phyloP scores from a whole-genome alignment of 1,139 yeast species.

The Nakaseomyces delphensis region DNA sequence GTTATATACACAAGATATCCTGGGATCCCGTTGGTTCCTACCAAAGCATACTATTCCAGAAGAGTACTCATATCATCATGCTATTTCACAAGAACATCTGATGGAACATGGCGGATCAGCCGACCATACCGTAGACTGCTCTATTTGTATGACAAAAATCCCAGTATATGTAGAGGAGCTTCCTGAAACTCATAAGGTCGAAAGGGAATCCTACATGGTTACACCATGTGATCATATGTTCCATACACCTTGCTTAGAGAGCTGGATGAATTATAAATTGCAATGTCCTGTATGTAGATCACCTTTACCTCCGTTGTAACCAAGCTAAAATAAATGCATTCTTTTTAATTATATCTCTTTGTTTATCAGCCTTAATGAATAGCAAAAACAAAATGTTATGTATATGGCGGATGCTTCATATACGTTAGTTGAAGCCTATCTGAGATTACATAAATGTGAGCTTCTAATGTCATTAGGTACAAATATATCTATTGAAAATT shows the following conservation, averaged over 20 bases:
- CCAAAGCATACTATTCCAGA: slow-evolving; percentile 67
- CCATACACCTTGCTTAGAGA: slow-evolving; percentile 78
- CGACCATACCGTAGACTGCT: slow-evolving; percentile 48
- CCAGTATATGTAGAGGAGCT: slow-evolving; percentile 33
- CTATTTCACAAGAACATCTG: slow-evolving; percentile 21
- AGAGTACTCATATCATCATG: slow-evolving; percentile 56
- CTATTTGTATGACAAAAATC: slow-evolving; percentile 79
- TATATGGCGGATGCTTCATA: too few relatives aligned
- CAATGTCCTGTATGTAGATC: slow-evolving; percentile 93
- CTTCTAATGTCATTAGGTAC: too few relatives aligned
- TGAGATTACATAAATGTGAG: too few relatives aligned
- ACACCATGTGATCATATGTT: slow-evolving; percentile 90
- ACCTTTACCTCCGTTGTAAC: slow-evolving; percentile 64
- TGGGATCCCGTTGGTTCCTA: slow-evolving; percentile 80
- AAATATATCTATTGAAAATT: too few relatives aligned
- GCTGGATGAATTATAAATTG: slow-evolving; percentile 87
- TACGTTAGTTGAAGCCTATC: too few relatives aligned
- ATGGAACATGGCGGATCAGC: slow-evolving; percentile 26
- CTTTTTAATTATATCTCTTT: neutral
- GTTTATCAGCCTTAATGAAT: too few relatives aligned
- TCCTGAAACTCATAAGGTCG: slow-evolving; percentile 25
- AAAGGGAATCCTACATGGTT: slow-evolving; percentile 54
- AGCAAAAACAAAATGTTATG: too few relatives aligned
- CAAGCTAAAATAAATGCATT: too few relatives aligned
- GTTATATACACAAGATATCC: slow-evolving; percentile 50